Evolutionary conservation across 1,139 yeast genomes (phyloP).

Genomic region (Blastobotrys petasosporus): DNA sequence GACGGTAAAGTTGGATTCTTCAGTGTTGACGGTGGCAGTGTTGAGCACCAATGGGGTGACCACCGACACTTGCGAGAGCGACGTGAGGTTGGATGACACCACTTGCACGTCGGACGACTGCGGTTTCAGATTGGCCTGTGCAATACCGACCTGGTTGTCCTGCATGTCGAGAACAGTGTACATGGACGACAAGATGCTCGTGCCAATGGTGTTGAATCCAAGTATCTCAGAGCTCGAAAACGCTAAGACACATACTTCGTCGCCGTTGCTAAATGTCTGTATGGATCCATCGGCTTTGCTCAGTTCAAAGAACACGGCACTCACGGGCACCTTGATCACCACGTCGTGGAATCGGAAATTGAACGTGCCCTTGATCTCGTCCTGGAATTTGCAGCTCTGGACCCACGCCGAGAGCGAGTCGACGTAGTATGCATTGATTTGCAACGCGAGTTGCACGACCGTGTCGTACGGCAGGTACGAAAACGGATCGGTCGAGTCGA

Average conservation of each 20-base stretch:
- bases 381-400: conserved; percentile 52
- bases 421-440: conserved; percentile 23
- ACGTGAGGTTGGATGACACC: too few relatives aligned
- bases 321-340: conserved; percentile 48
- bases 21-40: background rate
- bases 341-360: conserved; percentile 52
- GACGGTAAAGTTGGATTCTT: background rate
- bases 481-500: conserved; percentile 36
- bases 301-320: conserved; percentile 44
- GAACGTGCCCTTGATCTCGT: conserved; percentile 43
- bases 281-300: conserved; percentile 12
- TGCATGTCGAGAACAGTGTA: conserved; percentile 67
- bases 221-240: conserved; percentile 45
- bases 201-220: conserved; percentile 59
- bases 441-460: conserved; percentile 21
- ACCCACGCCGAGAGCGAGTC: conserved; percentile 41
- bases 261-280: conserved; percentile 41
- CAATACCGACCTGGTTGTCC: conserved; percentile 53
- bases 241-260: conserved; percentile 54
- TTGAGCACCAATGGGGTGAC: background rate
- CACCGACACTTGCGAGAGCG: background rate
- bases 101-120: background rate
- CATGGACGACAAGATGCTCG: conserved; percentile 49
- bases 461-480: conserved; percentile 27
- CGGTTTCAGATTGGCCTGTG: conserved; percentile 32